These are phyloP conservation scores for Austroboletus festivus DNA, from an alignment of 768 basidiomycete genomes.

Conservation along the genomic window DNA sequence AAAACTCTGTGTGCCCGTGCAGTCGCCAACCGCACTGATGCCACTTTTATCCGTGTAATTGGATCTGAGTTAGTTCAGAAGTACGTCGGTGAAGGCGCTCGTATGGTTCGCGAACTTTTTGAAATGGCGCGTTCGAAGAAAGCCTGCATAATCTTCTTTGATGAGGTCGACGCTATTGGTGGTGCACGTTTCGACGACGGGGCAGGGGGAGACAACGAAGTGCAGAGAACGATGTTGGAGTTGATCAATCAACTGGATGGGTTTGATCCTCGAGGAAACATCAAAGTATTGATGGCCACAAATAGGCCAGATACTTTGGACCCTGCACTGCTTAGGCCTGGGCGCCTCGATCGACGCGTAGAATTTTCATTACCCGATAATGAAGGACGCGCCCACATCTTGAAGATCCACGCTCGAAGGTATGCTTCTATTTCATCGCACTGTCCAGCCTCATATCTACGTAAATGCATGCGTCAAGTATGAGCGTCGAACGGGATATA, in stretches of 20 bases:
- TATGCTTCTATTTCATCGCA: slow-evolving; percentile 30
- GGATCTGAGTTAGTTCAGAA: slow-evolving; percentile 99
- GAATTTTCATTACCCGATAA: slow-evolving; percentile 95
- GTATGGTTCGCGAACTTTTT: slow-evolving; percentile 98
- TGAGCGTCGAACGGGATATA: slow-evolving; percentile 96
- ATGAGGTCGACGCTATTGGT: slow-evolving; percentile 97
- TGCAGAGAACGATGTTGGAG: slow-evolving; percentile 98
- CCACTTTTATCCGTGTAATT: slow-evolving; percentile 98
- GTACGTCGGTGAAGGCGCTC: slow-evolving; percentile 97
- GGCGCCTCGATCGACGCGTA: slow-evolving; percentile 93
- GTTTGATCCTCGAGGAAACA: slow-evolving; percentile 98
- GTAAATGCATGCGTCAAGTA: slow-evolving; percentile 45
- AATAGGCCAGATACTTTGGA: slow-evolving; percentile 99
- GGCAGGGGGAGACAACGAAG: slow-evolving; percentile 98
- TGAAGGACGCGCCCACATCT: slow-evolving; percentile 94
- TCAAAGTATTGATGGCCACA: slow-evolving; percentile 99
- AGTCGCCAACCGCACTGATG: slow-evolving; percentile 97
- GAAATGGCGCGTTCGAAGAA: slow-evolving; percentile 99
- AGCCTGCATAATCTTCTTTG: slow-evolving; percentile 99
- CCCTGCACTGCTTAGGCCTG: slow-evolving; percentile 92
- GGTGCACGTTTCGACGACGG: slow-evolving; percentile 98
- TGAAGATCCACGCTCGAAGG: slow-evolving; percentile 96
- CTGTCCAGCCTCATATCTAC: neutral
- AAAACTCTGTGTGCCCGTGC: slow-evolving; percentile 98
- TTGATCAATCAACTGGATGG: slow-evolving; percentile 98